Evolutionary conservation across 495 filamentous ascomycete species (phyloP), one percentile per base, ranked within the genome.

Genomic region (Annulohypoxylon moriforme): DNA sequence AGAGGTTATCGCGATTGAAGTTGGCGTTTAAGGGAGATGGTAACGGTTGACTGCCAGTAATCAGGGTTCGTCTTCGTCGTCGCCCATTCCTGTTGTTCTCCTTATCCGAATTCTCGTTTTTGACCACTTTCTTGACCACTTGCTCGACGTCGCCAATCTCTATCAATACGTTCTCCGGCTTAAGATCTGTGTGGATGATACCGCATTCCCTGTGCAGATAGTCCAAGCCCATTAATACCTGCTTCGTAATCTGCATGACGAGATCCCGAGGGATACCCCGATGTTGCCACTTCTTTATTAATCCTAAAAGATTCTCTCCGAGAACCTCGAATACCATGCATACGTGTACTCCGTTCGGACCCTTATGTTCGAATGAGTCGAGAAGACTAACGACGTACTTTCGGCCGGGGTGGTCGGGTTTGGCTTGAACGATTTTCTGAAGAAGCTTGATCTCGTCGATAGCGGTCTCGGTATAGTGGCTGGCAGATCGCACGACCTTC

Each of bases 261-360:
- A 99, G 86, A 18, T 91, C 87, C 90, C 97, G 97, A 29, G 96
- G 96, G 57, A 99, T 98, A 27, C 96, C 96, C 31, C 96, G 87
- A 78, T 99, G 96, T 73, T 98, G 98, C 93, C 96, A 99, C 64
- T 91, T 89, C 86, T 98, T 99, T 84, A 99, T 99, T 78, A 99
- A 81, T 11, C 96, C 96, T 59, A 99, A 81, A 53, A 99, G 78
- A 76, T 99, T 99, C 85, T 99, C 96, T 13, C 96, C 96, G 52
- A 99, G 82, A 11, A 99, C 96, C 79, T 99, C 96, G 73, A 99
- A 99, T 4, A 99, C 96, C 95, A 99, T 99, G 85, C 96, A 99
- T 53, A 98, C 94, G 76, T 99, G 96, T 31, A 93, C 89, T 40
- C 96, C 96, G 79, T 99, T 95, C 13, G 95, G 96, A 4, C 96